Base-by-base conservation (phyloP, 768 basidiomycete genomes). In the Cystofilobasidium ferigula region DNA sequence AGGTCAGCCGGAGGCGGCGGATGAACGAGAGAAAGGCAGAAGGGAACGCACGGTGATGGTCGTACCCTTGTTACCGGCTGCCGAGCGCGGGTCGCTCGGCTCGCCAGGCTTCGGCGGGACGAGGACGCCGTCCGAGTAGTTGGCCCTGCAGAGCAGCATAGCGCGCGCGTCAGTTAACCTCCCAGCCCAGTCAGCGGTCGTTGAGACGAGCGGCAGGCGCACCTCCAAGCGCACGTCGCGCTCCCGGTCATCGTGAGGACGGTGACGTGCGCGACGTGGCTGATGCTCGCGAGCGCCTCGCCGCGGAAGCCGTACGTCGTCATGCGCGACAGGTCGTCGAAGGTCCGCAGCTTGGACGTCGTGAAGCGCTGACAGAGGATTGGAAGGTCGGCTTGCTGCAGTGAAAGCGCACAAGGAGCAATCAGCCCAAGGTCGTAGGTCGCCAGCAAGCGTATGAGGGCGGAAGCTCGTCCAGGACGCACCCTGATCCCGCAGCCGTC, bases 281-380 rank as follows among this genome's bases (percentile, higher is more conserved):
- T 93, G 67, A 99, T 89, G 16, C 90, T 93, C 2, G 94, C 95
- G 57, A 99, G 78, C 0, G 95, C 95, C 77, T 99, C 95, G 34
- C 95, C 94, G 60, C 95, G 83, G 76, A 99, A 99, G 0, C 95
- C 95, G 75, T 97, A 98, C 0, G 94, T 98, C 2, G 82, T 80
- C 40, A 99, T 80, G n/a, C 79, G 80, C 38, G 85, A 83, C 62
- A 99, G 75, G 73, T 99, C 95, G 4, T 87, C 85, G 72, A 90
- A 99, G 0, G 83, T 82, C 1, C 84, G 82, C 6, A 99, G 77
- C 73, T 98, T 99, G 3, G 91, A 94, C 0, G 95, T 99, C 18
- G 94, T 94, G 73, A 94, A 97, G 8, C 95, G 81, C 74, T 93
- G 88, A 45, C 94, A 93, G 7, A 99, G 81, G 26, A 99, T 85